Base-by-base conservation (phyloP, 441 rosid species). In the Adansonia rubrostipa region DNA sequence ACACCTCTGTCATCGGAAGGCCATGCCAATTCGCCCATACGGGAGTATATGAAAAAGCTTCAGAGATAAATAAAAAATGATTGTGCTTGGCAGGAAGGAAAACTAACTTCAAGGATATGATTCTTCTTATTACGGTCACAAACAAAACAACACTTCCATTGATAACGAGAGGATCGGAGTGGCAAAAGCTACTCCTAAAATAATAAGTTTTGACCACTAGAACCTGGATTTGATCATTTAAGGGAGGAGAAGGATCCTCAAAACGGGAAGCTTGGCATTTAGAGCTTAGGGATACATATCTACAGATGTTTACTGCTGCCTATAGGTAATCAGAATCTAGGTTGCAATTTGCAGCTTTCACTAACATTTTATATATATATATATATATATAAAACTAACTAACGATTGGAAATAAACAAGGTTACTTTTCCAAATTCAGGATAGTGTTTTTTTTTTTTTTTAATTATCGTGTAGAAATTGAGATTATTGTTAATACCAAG, bases 1-100 rank as follows among this genome's bases (percentile, higher is more conserved):
- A 79, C 77, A 80, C 77, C 24, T 54, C 33, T 58, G 54, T 53
- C 20, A 53, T 71, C 51, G 64, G 3, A 28, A 33, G 69, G 42
- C 70, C 75, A 68, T 40, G 61, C 44, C 65, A 28, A 4, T 10
- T 24, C 5, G 9, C 40, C 45, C 14, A 5, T 33, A 5, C 9
- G 0, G 6, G 9, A 62, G 67, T 28, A 28, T 4, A 40, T 40
- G 44, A 40, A 5, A 40, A 40, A 62, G 33, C 14, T 4, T 44
- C 17, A 6, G 44, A 2, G 1, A 62, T 62, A 22, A 13, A 62
- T 28, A 28, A 28, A 28, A 2, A 28, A 5, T 62, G 68, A 22
- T 17, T 66, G 2, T n/a, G 24, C 42, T 66, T 42, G 50, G 22
- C 3, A 2, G 15, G 50, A 72, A 51, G 40, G 72, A 75, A 75